phyloP scores from a whole-genome alignment of 1,284 basidiomycete genomes.

The Trametes versicolor region DNA sequence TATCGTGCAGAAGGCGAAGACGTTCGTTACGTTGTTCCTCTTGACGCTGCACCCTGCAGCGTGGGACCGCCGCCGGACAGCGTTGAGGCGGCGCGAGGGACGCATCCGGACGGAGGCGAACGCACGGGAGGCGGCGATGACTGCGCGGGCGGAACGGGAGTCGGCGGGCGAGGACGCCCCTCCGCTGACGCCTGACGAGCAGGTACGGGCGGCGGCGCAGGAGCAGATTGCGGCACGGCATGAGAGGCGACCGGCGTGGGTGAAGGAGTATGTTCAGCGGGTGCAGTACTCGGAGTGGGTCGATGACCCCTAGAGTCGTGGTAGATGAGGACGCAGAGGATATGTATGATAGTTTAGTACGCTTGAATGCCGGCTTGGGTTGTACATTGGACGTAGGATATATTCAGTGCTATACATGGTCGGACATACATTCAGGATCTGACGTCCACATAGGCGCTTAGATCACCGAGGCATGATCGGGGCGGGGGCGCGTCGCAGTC shows the following conservation, averaged over 20 bases:
- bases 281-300: constrained; percentile 75
- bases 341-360: constrained; percentile 27
- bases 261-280: constrained; percentile 70
- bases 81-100: constrained; percentile 72
- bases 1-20: constrained; percentile 57
- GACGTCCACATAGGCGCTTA: not conserved
- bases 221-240: constrained; percentile 58
- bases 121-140: constrained; percentile 49
- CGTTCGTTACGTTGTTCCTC: constrained; percentile 67
- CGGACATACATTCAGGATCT: not conserved
- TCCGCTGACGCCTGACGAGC: constrained; percentile 42
- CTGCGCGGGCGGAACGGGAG: constrained; percentile 42
- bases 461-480: not conserved
- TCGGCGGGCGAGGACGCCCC: constrained; percentile 42
- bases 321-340: not conserved
- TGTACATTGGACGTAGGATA: constrained; percentile 20
- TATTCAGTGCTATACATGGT: not conserved
- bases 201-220: constrained; percentile 47
- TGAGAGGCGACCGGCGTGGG: constrained; percentile 65
- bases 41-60: constrained; percentile 78
- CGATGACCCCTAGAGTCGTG: constrained; percentile 57
- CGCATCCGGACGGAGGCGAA: constrained; percentile 73
- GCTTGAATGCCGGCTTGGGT: constrained; percentile 9
- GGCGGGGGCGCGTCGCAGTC: constrained; percentile 1
- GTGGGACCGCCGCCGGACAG: constrained; percentile 73